Evolutionary conservation across 192 early-diverging fungal species (phyloP).

Genomic region (Allomyces javanicus): DNA sequence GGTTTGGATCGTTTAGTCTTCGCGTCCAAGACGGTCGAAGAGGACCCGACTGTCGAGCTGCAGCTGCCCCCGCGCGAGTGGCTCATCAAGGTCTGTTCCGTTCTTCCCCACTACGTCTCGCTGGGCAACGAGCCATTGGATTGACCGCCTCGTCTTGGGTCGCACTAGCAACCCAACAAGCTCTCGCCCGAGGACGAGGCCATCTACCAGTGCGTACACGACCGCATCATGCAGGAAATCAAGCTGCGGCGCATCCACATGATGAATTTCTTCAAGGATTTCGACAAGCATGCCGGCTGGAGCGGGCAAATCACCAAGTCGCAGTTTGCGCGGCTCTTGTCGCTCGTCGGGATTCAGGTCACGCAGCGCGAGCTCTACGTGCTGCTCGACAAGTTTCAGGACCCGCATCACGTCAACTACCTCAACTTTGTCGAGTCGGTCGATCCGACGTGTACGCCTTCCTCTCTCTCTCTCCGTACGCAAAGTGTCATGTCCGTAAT

Average conservation of each 20-base stretch:
- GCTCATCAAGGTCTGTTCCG: neutral
- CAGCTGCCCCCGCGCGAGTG: neutral
- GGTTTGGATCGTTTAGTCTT: neutral
- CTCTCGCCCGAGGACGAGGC: neutral
- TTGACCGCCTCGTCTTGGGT: too few species aligned
- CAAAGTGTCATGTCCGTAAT: too few species aligned
- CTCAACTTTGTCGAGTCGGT: slow-evolving; percentile 19
- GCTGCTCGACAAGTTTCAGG: slow-evolving; percentile 1
- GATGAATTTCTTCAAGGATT: slow-evolving; percentile 2
- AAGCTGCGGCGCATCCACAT: neutral
- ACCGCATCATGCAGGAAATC: neutral
- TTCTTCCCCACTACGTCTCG: too few species aligned
- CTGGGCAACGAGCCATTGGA: too few species aligned
- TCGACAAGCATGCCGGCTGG: slow-evolving; percentile 1
- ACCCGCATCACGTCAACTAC: slow-evolving; percentile 20
- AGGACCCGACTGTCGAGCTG: neutral
- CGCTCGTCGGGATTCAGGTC: neutral
- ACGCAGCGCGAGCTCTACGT: neutral
- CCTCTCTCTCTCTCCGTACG: too few species aligned
- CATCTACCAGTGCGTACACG: neutral
- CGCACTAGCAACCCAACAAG: neutral
- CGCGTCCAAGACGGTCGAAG: neutral
- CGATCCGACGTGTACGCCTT: too few species aligned
- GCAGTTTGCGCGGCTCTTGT: slow-evolving; percentile 1
- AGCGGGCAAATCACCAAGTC: neutral